A percentile compares a stretch with the other conserved stretches of the same genome.
These are phyloP conservation scores for Phytophthora ramorum DNA, from an alignment of 352 stramenopile genomes.

Conservation along the genomic window DNA sequence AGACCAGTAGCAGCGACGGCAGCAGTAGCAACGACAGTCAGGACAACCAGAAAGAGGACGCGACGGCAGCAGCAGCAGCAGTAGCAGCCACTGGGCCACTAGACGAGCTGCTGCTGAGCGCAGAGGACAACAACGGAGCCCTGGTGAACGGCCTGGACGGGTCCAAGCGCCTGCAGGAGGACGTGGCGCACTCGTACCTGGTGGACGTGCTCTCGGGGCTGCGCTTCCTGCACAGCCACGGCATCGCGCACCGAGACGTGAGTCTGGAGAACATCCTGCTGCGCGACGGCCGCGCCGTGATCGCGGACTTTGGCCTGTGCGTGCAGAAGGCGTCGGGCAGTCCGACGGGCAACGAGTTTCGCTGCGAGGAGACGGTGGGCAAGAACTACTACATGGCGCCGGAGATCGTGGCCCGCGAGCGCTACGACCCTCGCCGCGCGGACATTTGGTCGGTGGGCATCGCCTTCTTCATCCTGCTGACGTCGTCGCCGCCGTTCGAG, in stretches of 20 bases:
- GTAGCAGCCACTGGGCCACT: neutral
- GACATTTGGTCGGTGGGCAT: constrained; percentile 95
- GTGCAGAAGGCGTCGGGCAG: constrained; percentile 44
- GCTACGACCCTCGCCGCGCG: constrained; percentile 93
- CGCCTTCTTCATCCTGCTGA: constrained; percentile 95
- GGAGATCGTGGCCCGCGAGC: constrained; percentile 84
- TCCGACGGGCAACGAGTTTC: constrained; percentile 34
- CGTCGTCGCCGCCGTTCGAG: constrained; percentile 93
- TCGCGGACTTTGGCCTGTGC: constrained; percentile 78
- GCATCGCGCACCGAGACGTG: constrained; percentile 94
- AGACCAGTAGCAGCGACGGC: constrained; percentile 7
- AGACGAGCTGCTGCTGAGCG: constrained; percentile 1
- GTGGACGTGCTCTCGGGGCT: constrained; percentile 74
- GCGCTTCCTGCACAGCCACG: constrained; percentile 67
- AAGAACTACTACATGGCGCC: constrained; percentile 98
- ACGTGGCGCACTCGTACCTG: constrained; percentile 61
- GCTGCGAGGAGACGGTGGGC: constrained; percentile 73
- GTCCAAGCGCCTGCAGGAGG: constrained; percentile 52
- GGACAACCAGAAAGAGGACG: constrained; percentile 7
- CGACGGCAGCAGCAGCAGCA: neutral
- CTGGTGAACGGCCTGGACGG: constrained; percentile 32
- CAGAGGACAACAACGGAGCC: constrained; percentile 14
- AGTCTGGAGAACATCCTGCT: constrained; percentile 98
- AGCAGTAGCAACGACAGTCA: neutral
- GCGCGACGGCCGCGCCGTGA: constrained; percentile 56